Evolutionary conservation across 352 stramenopile genomes (phyloP).

Genomic region (Pythium insidiosum): DNA sequence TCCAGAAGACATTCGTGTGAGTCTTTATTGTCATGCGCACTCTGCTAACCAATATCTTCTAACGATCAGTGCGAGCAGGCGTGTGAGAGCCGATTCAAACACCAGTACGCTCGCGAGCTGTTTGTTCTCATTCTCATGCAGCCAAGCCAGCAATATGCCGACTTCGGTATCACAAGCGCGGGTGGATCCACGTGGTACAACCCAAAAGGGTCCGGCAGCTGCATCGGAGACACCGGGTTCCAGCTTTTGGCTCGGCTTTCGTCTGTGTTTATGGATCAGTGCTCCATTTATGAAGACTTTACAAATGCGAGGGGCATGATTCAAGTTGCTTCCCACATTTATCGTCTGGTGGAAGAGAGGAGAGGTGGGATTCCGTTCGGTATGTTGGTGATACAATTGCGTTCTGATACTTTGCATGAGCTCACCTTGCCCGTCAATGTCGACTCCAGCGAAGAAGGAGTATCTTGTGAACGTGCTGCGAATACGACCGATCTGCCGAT

Average conservation of each 20-base stretch:
- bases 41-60: background rate
- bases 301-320: slow-evolving; percentile 71
- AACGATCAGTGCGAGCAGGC: slow-evolving; percentile 13
- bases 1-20: slow-evolving; percentile 41
- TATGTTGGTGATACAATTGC: slow-evolving; percentile 24
- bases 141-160: slow-evolving; percentile 64
- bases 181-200: slow-evolving; percentile 62
- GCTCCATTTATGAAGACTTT: slow-evolving; percentile 68
- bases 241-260: slow-evolving; percentile 46
- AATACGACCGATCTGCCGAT: slow-evolving; percentile 58
- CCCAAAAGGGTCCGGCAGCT: slow-evolving; percentile 74
- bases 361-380: slow-evolving; percentile 64
- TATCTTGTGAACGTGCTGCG: slow-evolving; percentile 63
- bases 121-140: slow-evolving; percentile 87
- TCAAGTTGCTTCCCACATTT: slow-evolving; percentile 75
- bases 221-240: slow-evolving; percentile 64
- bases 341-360: slow-evolving; percentile 73
- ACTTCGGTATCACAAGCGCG: slow-evolving; percentile 29
- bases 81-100: slow-evolving; percentile 62
- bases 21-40: background rate
- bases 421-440: no score
- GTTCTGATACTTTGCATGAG: no score
- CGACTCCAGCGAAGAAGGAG: slow-evolving; percentile 73
- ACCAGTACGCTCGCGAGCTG: slow-evolving; percentile 58
- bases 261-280: slow-evolving; percentile 64